Percentiles rank a stretch among this genome's conserved stretches.
Conservation (phyloP, 257 asterid species). For the Solanum pinnatisectum region DNA sequence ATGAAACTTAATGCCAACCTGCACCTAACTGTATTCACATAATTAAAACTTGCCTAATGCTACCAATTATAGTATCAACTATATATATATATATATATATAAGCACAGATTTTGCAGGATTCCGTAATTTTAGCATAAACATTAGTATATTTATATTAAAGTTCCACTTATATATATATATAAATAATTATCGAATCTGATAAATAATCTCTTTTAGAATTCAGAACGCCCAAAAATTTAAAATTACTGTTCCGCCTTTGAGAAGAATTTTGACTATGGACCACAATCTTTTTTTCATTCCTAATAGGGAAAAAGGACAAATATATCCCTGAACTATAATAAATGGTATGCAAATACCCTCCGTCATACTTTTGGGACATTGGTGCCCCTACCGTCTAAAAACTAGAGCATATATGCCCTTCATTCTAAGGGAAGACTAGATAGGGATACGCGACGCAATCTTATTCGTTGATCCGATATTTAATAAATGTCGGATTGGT, state of each 20-base stretch:
- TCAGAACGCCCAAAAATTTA: not conserved
- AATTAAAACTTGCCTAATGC: not conserved
- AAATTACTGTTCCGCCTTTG: not conserved
- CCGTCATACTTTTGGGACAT: too few species aligned
- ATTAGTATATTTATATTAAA: not conserved
- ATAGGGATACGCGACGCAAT: too few species aligned
- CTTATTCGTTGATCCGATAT: too few species aligned
- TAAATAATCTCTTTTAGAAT: not conserved
- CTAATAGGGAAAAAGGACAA: too few species aligned
- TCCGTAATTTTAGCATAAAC: not conserved
- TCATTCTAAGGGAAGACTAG: too few species aligned
- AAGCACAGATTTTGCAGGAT: not conserved
- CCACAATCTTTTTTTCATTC: too few species aligned
- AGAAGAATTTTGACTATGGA: not conserved
- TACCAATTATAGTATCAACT: not conserved
- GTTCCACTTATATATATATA: not conserved
- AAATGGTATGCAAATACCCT: too few species aligned
- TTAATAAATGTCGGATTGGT: too few species aligned
- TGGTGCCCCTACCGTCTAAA: too few species aligned
- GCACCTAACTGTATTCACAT: not conserved
- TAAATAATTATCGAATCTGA: not conserved
- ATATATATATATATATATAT: not conserved
- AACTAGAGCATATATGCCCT: too few species aligned
- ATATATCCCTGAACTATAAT: too few species aligned
- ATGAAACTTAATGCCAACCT: not conserved